These are phyloP conservation scores for Backusella tarrabulga DNA, from an alignment of 192 early-diverging fungal genomes.

Conservation along the genomic window DNA sequence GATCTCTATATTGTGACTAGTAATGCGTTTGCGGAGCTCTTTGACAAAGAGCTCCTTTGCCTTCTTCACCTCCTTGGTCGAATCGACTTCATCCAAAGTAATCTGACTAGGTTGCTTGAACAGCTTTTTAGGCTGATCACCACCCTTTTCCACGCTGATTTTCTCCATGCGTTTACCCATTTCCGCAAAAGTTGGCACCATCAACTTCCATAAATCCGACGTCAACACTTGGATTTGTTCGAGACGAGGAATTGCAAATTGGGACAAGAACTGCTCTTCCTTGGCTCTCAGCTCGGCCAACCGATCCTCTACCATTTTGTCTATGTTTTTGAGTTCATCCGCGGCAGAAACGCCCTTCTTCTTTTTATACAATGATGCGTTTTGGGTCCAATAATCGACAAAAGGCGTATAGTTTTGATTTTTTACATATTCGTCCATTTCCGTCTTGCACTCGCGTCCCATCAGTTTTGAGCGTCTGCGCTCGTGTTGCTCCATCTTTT, in stretches of 20 bases:
- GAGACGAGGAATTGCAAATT: neutral
- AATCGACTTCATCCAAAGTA: constrained; percentile 14
- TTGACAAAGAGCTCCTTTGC: constrained; percentile 30
- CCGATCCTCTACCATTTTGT: neutral
- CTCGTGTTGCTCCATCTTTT: constrained; percentile 18
- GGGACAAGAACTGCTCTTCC: neutral
- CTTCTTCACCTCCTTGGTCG: constrained; percentile 14
- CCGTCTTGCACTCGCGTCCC: constrained; percentile 21
- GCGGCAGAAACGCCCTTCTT: neutral
- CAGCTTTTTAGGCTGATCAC: neutral
- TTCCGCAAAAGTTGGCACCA: neutral
- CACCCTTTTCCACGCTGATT: neutral
- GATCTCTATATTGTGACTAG: constrained; percentile 39
- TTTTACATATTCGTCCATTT: constrained; percentile 26
- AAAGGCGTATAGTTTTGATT: constrained; percentile 37
- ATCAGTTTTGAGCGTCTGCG: constrained; percentile 15
- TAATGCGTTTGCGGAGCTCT: constrained; percentile 43
- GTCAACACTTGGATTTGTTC: neutral
- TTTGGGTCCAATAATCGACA: constrained; percentile 48
- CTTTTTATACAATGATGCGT: neutral
- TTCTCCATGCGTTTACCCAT: neutral
- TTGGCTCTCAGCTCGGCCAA: neutral
- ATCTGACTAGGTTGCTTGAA: neutral
- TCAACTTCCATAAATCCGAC: neutral
- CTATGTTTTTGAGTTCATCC: constrained; percentile 4